Evolutionary conservation across 2,329 filamentous ascomycete genomes (phyloP).

Genomic region (Venturia asperata): DNA sequence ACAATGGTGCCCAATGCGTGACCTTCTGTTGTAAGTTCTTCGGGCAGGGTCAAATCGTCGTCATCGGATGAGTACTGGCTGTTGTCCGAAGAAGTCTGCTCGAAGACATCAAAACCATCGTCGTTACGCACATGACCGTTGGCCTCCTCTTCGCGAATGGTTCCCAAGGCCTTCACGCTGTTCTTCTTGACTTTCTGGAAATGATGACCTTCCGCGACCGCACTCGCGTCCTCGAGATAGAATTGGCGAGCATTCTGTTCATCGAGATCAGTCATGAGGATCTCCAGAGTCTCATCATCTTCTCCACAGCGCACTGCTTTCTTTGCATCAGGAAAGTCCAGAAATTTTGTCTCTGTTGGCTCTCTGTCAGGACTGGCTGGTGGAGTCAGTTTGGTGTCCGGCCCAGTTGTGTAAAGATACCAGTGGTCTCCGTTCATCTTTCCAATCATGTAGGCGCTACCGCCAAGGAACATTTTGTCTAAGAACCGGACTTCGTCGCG

Average conservation of each 20-base stretch:
- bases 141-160: slow-evolving; percentile 47
- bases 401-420: slow-evolving; percentile 95
- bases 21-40: slow-evolving; percentile 82
- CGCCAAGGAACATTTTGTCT: slow-evolving; percentile 83
- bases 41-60: slow-evolving; percentile 52
- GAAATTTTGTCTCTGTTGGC: slow-evolving; percentile 52
- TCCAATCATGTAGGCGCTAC: slow-evolving; percentile 98
- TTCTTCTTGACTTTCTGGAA: slow-evolving; percentile 58
- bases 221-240: slow-evolving; percentile 75
- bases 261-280: slow-evolving; percentile 63
- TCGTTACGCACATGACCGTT: slow-evolving; percentile 31
- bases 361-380: slow-evolving; percentile 62
- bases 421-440: slow-evolving; percentile 99
- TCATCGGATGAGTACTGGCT: slow-evolving; percentile 52
- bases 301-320: slow-evolving; percentile 37
- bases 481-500: slow-evolving; percentile 89
- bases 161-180: slow-evolving; percentile 53
- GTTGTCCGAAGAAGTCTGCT: slow-evolving; percentile 60
- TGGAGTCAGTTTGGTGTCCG: slow-evolving; percentile 70
- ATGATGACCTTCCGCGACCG: slow-evolving; percentile 76
- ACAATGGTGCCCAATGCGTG: slow-evolving; percentile 90
- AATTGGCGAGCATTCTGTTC: slow-evolving; percentile 60
- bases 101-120: slow-evolving; percentile 71
- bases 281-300: slow-evolving; percentile 66
- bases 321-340: slow-evolving; percentile 46